Evolutionary conservation across 2,329 filamentous ascomycete species (phyloP), one percentile per base, ranked within the genome.

Genomic region (Colletotrichum tropicicola): DNA sequence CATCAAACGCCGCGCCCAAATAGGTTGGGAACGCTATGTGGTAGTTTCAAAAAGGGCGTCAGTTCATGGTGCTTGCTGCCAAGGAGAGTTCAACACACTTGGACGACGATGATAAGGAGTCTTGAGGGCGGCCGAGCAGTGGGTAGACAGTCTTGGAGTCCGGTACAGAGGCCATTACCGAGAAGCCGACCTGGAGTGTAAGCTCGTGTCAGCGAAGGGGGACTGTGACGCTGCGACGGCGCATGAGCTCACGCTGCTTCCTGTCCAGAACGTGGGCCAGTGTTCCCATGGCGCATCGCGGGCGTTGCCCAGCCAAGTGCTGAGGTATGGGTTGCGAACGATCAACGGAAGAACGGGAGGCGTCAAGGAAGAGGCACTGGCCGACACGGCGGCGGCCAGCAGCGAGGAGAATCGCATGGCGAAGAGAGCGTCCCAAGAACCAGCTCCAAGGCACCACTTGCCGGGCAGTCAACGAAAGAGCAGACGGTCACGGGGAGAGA

Each of bases 191-290:
- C 79, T 82, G 49, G 10, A 23, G 15, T 4, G 7, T 21, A 30
- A 8, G 10, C 15, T 39, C 28, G 4, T 27, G 43, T 70, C 52
- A 70, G 66, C 52, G 15, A 49, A 9, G 17, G 28, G 19, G 45
- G 25, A 49, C 27, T 15, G 74, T 5, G 17, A n/a, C 3, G 30
- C 15, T 15, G 15, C 32, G 23, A 37, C 17, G 30, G 21, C 15
- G 15, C 35, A 27, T 12, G 19, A 30, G 47, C 65, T 57, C 75
- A 87, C 84, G 73, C 90, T 84, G 71, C 89, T 83, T 32, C 92
- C 91, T 6, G 90, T 92, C 84, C 90, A 94, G 76, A 94, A 94
- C 76, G 95, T 95, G 23, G 93, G 93, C 93, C 93, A 97, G 78
- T 88, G 86, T 57, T 88, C 85, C 93, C 93, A 97, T 2, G 93